Conservation (phyloP, 352 stramenopile species). For the Globisporangium solare region DNA sequence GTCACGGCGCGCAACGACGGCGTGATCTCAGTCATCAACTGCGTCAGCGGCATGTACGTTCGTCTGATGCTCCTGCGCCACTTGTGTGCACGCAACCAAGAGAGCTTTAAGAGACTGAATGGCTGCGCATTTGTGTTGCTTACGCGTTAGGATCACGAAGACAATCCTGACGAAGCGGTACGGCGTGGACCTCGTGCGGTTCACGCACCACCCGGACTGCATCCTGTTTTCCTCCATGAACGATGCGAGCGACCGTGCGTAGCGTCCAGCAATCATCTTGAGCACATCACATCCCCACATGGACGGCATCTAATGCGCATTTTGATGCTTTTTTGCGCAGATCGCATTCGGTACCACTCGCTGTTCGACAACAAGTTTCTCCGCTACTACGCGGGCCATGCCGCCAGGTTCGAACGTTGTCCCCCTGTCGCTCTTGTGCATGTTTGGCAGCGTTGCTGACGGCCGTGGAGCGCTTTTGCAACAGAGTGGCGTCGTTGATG, state of each 20-base stretch:
- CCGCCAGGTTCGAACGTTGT: conserved; percentile 36
- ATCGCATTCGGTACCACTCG: conserved; percentile 84
- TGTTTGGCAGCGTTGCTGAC: not conserved
- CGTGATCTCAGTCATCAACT: conserved; percentile 79
- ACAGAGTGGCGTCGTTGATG: conserved; percentile 77
- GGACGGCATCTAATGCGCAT: not conserved
- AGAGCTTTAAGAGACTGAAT: not conserved
- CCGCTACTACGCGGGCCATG: conserved; percentile 83
- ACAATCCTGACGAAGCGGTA: conserved; percentile 85
- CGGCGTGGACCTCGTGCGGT: conserved; percentile 70
- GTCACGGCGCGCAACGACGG: conserved; percentile 75
- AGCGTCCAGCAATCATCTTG: not conserved
- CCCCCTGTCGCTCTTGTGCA: no score
- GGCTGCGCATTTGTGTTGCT: not conserved
- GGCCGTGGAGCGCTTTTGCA: not conserved
- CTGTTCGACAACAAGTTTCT: conserved; percentile 89
- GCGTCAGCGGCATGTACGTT: conserved; percentile 71
- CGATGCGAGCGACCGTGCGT: conserved; percentile 62
- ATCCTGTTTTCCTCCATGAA: conserved; percentile 84
- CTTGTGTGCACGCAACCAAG: no score
- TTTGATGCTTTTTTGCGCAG: conserved; percentile 17
- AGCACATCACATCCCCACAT: not conserved
- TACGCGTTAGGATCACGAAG: conserved; percentile 61
- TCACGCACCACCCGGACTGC: conserved; percentile 81
- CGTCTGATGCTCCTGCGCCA: not conserved